Evolutionary conservation across 1,284 basidiomycete species (phyloP), one percentile per base, ranked within the genome.

Genomic region (Athelia psychrophila): DNA sequence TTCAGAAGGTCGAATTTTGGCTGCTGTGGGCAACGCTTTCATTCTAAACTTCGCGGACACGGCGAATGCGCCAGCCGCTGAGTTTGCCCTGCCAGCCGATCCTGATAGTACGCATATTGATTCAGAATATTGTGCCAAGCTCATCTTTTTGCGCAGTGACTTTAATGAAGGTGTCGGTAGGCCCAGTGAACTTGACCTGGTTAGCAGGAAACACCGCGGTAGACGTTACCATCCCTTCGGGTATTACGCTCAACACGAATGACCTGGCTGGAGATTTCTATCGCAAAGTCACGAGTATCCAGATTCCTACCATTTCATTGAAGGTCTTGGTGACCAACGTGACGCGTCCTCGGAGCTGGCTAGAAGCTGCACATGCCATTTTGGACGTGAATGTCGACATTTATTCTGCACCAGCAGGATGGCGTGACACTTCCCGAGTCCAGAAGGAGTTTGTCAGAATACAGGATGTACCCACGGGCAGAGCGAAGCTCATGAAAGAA

Each of bases 51-150:
- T 84, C 60, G 67, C 73, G 0, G 95, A 97, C 63, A 63, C 77
- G 9, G 73, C 87, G 49, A 96, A 97, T 63, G 83, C 91, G 2
- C 93, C 94, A 16, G 85, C 92, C 0, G 65, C 75, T 2, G 83
- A 87, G 36, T 91, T 88, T 61, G 67, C 78, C 24, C 72, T 84
- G 3, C 74, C 79, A 27, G 56, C 78, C 2, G 86, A 88, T 58
- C 88, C 90, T 13, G 94, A 97, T 70, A 79, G 91, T 90, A 61
- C 63, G 79, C 68, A 9, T 42, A 15, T 25, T 33, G 25, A 23
- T 44, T 22, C 36, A 24, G 45, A 52, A 64, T 40, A 61, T 20
- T 24, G 16, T 12, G 48, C 51, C 23, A 30, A 53, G 30, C 55
- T 45, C 32, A 44, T 50, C 36, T 33, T 15, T 32, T 47, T 24